Evolutionary conservation across 768 basidiomycete species (phyloP).

Genomic region (Hygrocybe punicea): DNA sequence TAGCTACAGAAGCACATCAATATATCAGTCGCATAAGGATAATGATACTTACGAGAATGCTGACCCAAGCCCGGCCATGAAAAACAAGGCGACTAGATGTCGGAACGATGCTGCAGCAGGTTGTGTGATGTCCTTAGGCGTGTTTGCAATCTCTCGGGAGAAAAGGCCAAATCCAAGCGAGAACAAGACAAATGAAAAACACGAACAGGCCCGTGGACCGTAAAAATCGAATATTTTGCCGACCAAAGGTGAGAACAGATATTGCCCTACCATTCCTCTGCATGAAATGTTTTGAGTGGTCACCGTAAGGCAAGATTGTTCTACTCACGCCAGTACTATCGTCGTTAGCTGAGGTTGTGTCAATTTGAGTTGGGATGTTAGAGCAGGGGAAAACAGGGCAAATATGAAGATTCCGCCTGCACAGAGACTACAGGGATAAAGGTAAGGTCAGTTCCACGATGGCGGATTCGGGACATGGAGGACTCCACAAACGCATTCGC

Average conservation of each 20-base stretch:
- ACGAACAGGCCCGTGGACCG: constrained; percentile 67
- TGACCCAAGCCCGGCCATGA: constrained; percentile 62
- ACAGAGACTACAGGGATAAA: constrained; percentile 48
- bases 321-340: constrained; percentile 67
- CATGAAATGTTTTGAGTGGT: constrained; percentile 9
- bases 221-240: constrained; percentile 65
- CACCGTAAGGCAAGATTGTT: background rate
- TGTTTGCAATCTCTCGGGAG: constrained; percentile 51
- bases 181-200: constrained; percentile 58
- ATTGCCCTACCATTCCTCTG: constrained; percentile 82
- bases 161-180: constrained; percentile 60
- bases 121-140: constrained; percentile 37
- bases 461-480: background rate
- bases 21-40: background rate
- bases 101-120: constrained; percentile 47
- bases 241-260: constrained; percentile 66
- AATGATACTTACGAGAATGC: constrained; percentile 61
- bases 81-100: constrained; percentile 54
- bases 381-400: constrained; percentile 64
- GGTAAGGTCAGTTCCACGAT: background rate
- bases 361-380: constrained; percentile 58
- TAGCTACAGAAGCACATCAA: constrained; percentile 36
- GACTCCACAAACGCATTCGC: constrained; percentile 15
- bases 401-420: constrained; percentile 82
- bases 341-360: constrained; percentile 77